Evolutionary conservation across 1,284 basidiomycete genomes (phyloP).

Genomic region (Rhizoctonia solani): DNA sequence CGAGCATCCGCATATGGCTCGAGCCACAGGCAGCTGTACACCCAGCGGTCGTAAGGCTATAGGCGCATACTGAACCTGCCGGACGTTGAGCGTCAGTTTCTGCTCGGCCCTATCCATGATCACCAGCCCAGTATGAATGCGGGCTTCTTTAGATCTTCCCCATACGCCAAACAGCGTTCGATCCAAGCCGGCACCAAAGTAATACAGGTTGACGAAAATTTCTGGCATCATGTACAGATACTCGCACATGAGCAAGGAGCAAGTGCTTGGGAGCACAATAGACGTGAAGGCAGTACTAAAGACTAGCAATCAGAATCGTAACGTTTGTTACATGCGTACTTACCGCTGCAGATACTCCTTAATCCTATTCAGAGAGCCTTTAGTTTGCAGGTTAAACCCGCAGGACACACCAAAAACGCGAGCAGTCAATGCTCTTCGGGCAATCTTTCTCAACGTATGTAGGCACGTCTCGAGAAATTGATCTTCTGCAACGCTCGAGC

Average conservation of each 20-base stretch:
- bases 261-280: background rate
- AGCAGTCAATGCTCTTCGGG: background rate
- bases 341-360: background rate
- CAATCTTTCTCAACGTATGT: background rate
- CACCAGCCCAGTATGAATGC: background rate
- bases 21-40: background rate
- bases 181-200: background rate
- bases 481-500: background rate
- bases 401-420: no score
- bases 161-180: background rate
- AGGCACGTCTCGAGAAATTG: background rate
- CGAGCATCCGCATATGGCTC: background rate
- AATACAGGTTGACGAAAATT: background rate
- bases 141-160: background rate
- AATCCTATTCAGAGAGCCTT: background rate
- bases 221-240: background rate
- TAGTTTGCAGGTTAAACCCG: background rate
- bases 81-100: background rate
- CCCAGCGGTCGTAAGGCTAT: background rate
- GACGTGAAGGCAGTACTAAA: background rate
- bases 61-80: background rate
- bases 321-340: background rate
- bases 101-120: background rate
- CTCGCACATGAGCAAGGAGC: background rate
- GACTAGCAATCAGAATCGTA: background rate